A percentile compares a stretch with the other conserved stretches of the same genome.
Evolutionary conservation across 2,329 filamentous ascomycete species (phyloP).

Genomic region (Ampelomyces quisqualis): DNA sequence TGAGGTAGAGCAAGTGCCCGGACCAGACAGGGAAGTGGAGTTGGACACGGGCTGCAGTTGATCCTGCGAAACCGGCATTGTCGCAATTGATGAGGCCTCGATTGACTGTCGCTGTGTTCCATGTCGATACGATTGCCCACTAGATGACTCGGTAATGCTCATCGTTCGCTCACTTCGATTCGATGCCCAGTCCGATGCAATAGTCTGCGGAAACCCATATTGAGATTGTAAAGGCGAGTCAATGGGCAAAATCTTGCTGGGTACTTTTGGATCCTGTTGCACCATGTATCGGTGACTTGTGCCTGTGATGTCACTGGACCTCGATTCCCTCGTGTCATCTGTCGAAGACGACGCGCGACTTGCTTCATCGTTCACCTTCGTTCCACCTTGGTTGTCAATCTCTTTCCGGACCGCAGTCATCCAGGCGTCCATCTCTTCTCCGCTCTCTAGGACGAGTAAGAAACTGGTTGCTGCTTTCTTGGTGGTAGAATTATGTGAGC

Average conservation of each 20-base stretch:
- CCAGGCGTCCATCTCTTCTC: constrained; percentile 76
- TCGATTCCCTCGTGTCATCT: constrained; percentile 27
- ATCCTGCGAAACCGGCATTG: constrained; percentile 39
- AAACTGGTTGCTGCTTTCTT: constrained; percentile 63
- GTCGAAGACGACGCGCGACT: constrained; percentile 31
- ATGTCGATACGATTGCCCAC: constrained; percentile 29
- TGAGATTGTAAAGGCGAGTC: constrained; percentile 40
- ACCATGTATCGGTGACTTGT: constrained; percentile 43
- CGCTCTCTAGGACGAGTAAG: constrained; percentile 70
- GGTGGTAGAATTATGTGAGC: constrained; percentile 57
- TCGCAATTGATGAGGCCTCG: constrained; percentile 39
- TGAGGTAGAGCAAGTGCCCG: constrained; percentile 38
- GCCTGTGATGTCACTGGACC: constrained; percentile 31
- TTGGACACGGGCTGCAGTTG: constrained; percentile 42
- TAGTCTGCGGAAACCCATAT: constrained; percentile 32
- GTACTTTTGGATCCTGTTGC: constrained; percentile 36
- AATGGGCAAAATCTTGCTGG: constrained; percentile 35
- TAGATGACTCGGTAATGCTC: constrained; percentile 35
- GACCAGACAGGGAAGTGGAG: constrained; percentile 37
- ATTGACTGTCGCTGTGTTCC: constrained; percentile 35
- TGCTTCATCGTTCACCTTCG: constrained; percentile 48
- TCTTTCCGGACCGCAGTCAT: constrained; percentile 66
- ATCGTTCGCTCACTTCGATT: constrained; percentile 27
- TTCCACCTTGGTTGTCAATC: constrained; percentile 70
- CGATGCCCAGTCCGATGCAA: constrained; percentile 37